Evolutionary conservation across 352 stramenopile genomes (phyloP).

Genomic region (Phytophthora foliorum): DNA sequence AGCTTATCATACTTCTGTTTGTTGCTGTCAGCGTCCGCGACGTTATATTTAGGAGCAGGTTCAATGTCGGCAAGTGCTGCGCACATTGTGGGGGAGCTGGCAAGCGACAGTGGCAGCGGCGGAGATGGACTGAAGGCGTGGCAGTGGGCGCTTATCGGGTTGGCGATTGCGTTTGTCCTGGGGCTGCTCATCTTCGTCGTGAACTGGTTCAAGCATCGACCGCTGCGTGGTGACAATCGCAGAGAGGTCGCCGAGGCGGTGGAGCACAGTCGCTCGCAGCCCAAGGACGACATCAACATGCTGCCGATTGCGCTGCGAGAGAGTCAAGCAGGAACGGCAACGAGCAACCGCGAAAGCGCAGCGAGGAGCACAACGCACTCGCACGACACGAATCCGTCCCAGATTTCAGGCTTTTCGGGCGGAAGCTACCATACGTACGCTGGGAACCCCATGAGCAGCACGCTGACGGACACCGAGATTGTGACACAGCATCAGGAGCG

Average conservation of each 20-base stretch:
- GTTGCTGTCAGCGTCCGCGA: conserved; percentile 3
- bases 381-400: conserved; percentile 51
- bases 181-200: conserved; percentile 49
- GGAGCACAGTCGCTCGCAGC: conserved; percentile 42
- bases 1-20: neutral
- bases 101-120: conserved; percentile 13
- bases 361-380: conserved; percentile 32
- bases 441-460: conserved; percentile 37
- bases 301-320: conserved; percentile 23
- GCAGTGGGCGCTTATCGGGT: conserved; percentile 49
- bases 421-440: conserved; percentile 58
- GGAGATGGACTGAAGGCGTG: conserved; percentile 34
- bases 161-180: conserved; percentile 41
- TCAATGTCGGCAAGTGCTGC: conserved; percentile 1
- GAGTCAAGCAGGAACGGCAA: conserved; percentile 33
- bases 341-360: conserved; percentile 30
- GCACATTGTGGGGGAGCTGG: neutral
- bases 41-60: conserved; percentile 11
- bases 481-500: conserved; percentile 37
- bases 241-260: conserved; percentile 37
- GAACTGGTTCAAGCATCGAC: conserved; percentile 66
- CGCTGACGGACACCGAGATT: conserved; percentile 55
- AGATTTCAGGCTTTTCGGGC: conserved; percentile 53
- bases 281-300: conserved; percentile 34
- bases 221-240: conserved; percentile 42